Conservation (phyloP, 495 filamentous ascomycete species). For the Penicillium macrosclerotiorum region DNA sequence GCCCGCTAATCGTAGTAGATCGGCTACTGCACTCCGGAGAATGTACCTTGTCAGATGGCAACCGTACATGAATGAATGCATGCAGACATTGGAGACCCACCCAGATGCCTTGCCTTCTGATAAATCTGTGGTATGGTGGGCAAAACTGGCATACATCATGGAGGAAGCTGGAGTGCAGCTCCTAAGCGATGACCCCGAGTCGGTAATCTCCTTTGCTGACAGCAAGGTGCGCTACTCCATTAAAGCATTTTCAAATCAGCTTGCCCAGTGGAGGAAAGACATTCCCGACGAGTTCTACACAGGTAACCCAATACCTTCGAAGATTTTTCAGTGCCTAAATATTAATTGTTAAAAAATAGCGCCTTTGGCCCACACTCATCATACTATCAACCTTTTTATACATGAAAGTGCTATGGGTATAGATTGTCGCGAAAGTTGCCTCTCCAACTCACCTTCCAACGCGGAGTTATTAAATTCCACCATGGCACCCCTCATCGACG, state of each 20-base stretch:
- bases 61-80: slow-evolving; percentile 79
- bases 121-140: slow-evolving; percentile 67
- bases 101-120: slow-evolving; percentile 73
- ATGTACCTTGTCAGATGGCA: slow-evolving; percentile 80
- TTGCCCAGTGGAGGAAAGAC: slow-evolving; percentile 63
- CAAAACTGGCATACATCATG: slow-evolving; percentile 73
- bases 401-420: slow-evolving; percentile 83
- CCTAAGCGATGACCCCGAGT: slow-evolving; percentile 68
- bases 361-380: slow-evolving; percentile 28
- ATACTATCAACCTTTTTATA: slow-evolving; percentile 70
- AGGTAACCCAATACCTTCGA: slow-evolving; percentile 27
- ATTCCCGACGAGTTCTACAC: slow-evolving; percentile 46
- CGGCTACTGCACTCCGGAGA: slow-evolving; percentile 75
- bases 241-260: slow-evolving; percentile 70
- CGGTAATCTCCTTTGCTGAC: slow-evolving; percentile 66
- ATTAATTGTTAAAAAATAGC: no score
- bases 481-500: slow-evolving; percentile 64
- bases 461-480: slow-evolving; percentile 40
- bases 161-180: slow-evolving; percentile 79
- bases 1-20: slow-evolving; percentile 61
- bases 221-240: slow-evolving; percentile 71
- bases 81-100: slow-evolving; percentile 69
- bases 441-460: slow-evolving; percentile 13
- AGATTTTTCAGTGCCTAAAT: no score
- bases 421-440: slow-evolving; percentile 53